Conservation (phyloP, 116 monocot species). For the Iris pallida region DNA sequence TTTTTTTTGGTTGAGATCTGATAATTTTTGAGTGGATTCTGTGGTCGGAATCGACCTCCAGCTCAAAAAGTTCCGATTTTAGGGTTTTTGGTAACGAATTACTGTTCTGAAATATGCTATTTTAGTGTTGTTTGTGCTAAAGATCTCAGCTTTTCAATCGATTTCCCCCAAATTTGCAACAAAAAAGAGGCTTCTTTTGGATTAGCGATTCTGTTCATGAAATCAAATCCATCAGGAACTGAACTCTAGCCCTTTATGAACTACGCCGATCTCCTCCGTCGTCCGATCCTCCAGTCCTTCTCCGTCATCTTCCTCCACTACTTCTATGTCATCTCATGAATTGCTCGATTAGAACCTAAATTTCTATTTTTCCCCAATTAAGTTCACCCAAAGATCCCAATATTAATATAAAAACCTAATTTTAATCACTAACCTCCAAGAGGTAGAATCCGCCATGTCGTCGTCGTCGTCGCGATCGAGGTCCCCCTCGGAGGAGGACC, state of each 20-base stretch:
- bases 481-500: conserved; percentile 8
- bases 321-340: conserved; percentile 28
- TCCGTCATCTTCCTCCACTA: conserved; percentile 22
- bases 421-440: no score
- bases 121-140: neutral
- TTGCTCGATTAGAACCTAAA: neutral
- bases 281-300: conserved; percentile 26
- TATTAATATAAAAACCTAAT: no score
- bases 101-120: neutral
- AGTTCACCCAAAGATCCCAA: neutral
- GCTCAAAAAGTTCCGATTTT: neutral
- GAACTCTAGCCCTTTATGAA: conserved; percentile 18
- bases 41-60: neutral
- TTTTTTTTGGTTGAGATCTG: neutral
- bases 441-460: no score
- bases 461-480: no score
- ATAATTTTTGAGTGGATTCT: neutral
- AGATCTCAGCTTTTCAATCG: neutral
- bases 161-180: neutral
- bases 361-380: neutral
- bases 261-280: conserved; percentile 13
- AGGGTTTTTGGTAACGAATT: neutral
- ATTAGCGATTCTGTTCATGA: neutral
- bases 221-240: conserved; percentile 4
- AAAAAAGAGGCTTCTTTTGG: neutral